Evolutionary conservation across 1,284 basidiomycete species (phyloP).

Genomic region (Ceratorhiza oryzae-sativae): DNA sequence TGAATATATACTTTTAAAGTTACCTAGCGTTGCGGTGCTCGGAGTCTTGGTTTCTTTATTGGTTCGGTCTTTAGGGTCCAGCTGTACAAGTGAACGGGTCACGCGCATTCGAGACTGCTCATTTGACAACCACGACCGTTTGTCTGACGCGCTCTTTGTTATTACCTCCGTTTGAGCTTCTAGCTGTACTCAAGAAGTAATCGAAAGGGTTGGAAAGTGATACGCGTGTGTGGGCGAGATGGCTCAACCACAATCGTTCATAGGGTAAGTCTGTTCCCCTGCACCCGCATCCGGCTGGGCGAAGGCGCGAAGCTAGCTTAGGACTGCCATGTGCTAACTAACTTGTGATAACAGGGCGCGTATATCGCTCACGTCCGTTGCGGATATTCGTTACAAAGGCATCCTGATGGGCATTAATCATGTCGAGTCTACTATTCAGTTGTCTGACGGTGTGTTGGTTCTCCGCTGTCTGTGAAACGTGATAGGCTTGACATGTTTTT

Average conservation of each 20-base stretch:
- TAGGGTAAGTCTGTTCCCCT: slow-evolving; percentile 38
- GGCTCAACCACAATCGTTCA: slow-evolving; percentile 40
- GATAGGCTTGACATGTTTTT: background rate
- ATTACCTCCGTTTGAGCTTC: background rate
- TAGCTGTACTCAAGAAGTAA: background rate
- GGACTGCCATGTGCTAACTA: background rate
- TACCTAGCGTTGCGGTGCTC: slow-evolving; percentile 12
- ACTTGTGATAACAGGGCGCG: slow-evolving; percentile 34
- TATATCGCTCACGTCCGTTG: slow-evolving; percentile 88
- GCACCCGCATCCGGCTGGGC: background rate
- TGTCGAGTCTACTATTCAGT: slow-evolving; percentile 80
- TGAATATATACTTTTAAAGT: background rate
- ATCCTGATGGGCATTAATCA: slow-evolving; percentile 87
- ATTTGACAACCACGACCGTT: slow-evolving; percentile 24
- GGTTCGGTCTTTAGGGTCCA: slow-evolving; percentile 33
- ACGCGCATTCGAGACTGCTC: slow-evolving; percentile 15
- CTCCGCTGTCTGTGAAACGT: background rate
- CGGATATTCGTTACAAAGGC: slow-evolving; percentile 88
- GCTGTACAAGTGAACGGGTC: slow-evolving; percentile 4
- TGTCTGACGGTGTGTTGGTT: slow-evolving; percentile 73
- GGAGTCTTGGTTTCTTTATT: slow-evolving; percentile 20
- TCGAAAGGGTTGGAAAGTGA: background rate
- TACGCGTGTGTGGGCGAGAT: slow-evolving; percentile 11
- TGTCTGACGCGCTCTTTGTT: background rate
- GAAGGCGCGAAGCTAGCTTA: background rate